Evolutionary conservation across 1,284 basidiomycete genomes (phyloP).

Genomic region (Thecaphora frezii): DNA sequence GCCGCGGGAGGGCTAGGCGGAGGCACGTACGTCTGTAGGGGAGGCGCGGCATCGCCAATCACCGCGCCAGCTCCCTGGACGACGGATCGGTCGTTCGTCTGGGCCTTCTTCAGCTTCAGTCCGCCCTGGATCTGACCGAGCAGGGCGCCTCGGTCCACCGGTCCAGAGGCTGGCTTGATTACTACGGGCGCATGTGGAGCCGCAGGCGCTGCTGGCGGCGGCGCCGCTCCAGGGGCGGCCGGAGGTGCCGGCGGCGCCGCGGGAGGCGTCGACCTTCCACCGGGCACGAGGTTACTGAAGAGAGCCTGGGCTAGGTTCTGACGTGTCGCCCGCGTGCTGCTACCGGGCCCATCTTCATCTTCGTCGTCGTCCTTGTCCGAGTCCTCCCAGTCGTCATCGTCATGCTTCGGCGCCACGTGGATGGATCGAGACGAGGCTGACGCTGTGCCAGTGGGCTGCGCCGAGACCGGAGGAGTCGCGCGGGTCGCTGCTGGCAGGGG

Average conservation of each 20-base stretch:
- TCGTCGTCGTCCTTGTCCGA: conserved; percentile 54
- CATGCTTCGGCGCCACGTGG: conserved; percentile 44
- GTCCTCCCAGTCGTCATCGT: conserved; percentile 56
- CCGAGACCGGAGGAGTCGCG: conserved; percentile 31
- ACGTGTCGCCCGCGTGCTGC: conserved; percentile 51
- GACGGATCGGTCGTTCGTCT: conserved; percentile 80
- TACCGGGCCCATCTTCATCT: conserved; percentile 52
- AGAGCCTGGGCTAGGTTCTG: conserved; percentile 56
- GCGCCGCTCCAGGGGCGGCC: conserved; percentile 57
- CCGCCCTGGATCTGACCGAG: conserved; percentile 83
- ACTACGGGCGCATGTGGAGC: conserved; percentile 31
- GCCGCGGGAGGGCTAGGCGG: conserved; percentile 47
- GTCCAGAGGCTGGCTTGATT: conserved; percentile 51
- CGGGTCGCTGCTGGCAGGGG: conserved; percentile 31
- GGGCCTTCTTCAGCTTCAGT: conserved; percentile 71
- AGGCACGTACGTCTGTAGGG: conserved; percentile 62
- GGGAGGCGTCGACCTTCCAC: conserved; percentile 40
- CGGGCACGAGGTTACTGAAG: conserved; percentile 54
- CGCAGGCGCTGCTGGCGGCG: conserved; percentile 29
- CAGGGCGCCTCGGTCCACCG: conserved; percentile 70
- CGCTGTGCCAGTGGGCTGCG: conserved; percentile 28
- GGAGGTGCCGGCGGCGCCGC: conserved; percentile 33
- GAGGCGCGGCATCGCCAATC: conserved; percentile 72
- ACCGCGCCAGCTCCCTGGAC: conserved; percentile 73
- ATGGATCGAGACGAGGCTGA: conserved; percentile 24